These are phyloP conservation scores for Penicillium riverlandense DNA, from an alignment of 495 filamentous ascomycete genomes.

Conservation along the genomic window DNA sequence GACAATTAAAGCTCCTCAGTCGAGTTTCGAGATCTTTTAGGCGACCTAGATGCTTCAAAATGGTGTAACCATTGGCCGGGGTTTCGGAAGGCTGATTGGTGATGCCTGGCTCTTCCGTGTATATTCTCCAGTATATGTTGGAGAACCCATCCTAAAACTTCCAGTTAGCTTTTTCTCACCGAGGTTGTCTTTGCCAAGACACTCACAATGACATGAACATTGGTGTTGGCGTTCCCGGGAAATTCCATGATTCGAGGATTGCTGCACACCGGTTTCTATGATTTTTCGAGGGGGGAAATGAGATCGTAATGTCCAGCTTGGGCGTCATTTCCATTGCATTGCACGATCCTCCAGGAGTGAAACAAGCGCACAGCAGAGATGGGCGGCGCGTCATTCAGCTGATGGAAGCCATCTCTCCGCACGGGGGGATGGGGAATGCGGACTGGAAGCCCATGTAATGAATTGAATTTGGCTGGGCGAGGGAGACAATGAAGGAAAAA, in stretches of 20 bases:
- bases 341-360: conserved; percentile 3
- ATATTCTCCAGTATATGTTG: conserved; percentile 43
- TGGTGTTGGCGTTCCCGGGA: conserved; percentile 39
- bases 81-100: conserved; percentile 27
- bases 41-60: conserved; percentile 38
- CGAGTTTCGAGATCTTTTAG: conserved; percentile 38
- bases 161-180: conserved; percentile 9
- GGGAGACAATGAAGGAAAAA: no score
- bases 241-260: conserved; percentile 40
- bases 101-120: conserved; percentile 35
- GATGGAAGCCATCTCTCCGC: conserved; percentile 15
- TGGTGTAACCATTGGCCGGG: conserved; percentile 33
- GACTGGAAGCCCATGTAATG: not conserved
- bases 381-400: conserved; percentile 1
- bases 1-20: conserved; percentile 28
- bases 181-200: not conserved
- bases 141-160: conserved; percentile 38
- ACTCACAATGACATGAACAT: conserved; percentile 41
- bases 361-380: conserved; percentile 2
- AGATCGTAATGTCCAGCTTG: conserved; percentile 15
- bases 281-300: conserved; percentile 21
- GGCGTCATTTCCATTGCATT: conserved; percentile 32
- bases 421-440: not conserved
- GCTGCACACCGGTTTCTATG: conserved; percentile 18
- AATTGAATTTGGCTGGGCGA: not conserved